Base-by-base conservation (phyloP, 2,329 filamentous ascomycete species). In the Aphanoascus verrucosus region DNA sequence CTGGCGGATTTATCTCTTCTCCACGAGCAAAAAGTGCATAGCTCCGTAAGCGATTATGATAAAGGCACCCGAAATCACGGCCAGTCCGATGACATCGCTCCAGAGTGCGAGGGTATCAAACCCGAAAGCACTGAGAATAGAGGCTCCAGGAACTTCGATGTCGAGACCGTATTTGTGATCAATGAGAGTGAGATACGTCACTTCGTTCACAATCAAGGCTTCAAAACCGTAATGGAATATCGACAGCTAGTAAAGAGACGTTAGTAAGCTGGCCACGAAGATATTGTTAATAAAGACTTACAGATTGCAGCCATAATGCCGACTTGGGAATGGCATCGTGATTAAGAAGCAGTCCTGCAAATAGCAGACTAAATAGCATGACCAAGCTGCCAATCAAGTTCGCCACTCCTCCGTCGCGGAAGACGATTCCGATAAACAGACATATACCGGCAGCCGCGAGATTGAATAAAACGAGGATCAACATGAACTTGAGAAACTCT, bases 221-320 rank as follows among this genome's bases (percentile, higher is more conserved):
- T 98, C 93, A 62, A 97, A 97, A 4, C 85, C 91, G 65, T 94
- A 98, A 67, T 98, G 93, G 78, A 98, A 98, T 58, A 98, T 98
- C 1, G 90, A 96, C 7, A 98, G 74, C 72, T 85, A 60, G 28
- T 51, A 9, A 3, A 15, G 34, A 52, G n/a, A 34, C n/a, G 54
- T 70, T 61, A 73, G 64, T 43, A 59, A 19, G 52, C 43, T 14
- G 11, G n/a, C 3, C 46, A 34, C 17, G 17, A 15, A 28, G 15
- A 32, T 32, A 2, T 34, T 31, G 9, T 35, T 9, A 19, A 54
- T 17, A n/a, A 34, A 53, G 19, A 75, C 79, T 73, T 72, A 84
- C 81, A 48, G 80, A 82, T 74, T 98, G 93, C 49, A 98, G 72
- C 93, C 93, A 98, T 57, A 89, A 71, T 1, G 91, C 86, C 1